Percentiles rank a stretch among this genome's conserved stretches.
Conservation (phyloP, 2,329 filamentous ascomycete genomes). For the Ophiostoma australiae region DNA sequence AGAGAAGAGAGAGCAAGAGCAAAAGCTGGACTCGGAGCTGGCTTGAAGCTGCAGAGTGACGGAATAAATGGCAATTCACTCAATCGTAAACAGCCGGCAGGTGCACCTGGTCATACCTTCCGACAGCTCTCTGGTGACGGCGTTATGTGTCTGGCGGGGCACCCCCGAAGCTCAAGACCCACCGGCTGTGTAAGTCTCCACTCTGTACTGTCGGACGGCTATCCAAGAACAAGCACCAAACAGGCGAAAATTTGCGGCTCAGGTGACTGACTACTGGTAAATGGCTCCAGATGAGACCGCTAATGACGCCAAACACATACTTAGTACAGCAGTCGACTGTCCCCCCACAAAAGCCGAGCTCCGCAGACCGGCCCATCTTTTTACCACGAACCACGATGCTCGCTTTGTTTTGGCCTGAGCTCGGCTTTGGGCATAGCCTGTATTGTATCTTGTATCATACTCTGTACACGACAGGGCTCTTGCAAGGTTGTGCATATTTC, state of each 20-base stretch:
- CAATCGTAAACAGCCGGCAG: not conserved
- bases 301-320: not conserved
- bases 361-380: constrained; percentile 22
- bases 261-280: not conserved
- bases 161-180: not conserved
- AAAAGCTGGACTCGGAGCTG: not conserved
- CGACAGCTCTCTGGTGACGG: not conserved
- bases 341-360: constrained; percentile 15
- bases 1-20: not conserved
- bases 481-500: not conserved
- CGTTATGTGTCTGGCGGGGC: not conserved
- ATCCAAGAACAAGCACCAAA: constrained; percentile 17
- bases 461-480: no score
- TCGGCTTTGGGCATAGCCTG: not conserved
- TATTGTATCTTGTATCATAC: not conserved
- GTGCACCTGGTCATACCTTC: not conserved
- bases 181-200: constrained; percentile 7
- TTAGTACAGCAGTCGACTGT: not conserved
- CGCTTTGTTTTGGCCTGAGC: constrained; percentile 1
- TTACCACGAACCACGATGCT: constrained; percentile 22
- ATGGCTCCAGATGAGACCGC: not conserved
- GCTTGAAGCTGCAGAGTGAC: not conserved
- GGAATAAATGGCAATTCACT: not conserved
- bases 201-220: constrained; percentile 18
- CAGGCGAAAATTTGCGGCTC: constrained; percentile 15